Base-by-base conservation (phyloP, 495 filamentous ascomycete species). In the Penicillium subrubescens region DNA sequence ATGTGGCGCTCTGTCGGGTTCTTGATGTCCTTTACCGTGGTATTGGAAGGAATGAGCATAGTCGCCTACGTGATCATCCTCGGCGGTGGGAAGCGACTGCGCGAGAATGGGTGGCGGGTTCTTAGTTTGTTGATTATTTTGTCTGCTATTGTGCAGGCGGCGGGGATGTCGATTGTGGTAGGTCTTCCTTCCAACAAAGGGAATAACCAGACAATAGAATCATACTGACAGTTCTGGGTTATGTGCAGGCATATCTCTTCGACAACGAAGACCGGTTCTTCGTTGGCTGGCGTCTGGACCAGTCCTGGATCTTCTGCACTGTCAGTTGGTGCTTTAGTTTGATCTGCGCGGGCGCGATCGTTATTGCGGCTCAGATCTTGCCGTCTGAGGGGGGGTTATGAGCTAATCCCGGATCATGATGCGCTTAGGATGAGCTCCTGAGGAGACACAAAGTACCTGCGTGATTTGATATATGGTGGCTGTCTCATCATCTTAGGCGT, bases 1-100 rank as follows among this genome's bases (percentile, higher is more conserved):
- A 90, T 96, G 86, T 98, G 94, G 94, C 86, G 91, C 35, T 89
- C 88, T 46, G 87, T 92, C 60, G 93, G 90, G 11, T 97, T 96
- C 74, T 78, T 96, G 58, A 92, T 96, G 86, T 89, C 85, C 58
- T 90, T 97, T 66, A 85, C 90, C 27, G 82, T 92, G 37, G 86
- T 96, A 41, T 66, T 93, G 33, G 87, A 97, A 77, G 83, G 91
- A 19, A 43, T 89, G 57, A 87, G 86, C 48, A 72, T 96, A 17
- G 87, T 96, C 14, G 83, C 88, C 3, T 96, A 91, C 74, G 67
- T 90, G 50, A 83, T 92, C 23, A 86, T 96, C 37, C 75, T 97
- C 60, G 77, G 81, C 2, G 93, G 94, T 12, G 93, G 93, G 23
- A 90, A 90, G 73, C 82, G 85, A 62, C 88, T 90, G 74, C 80